Conservation (phyloP, 306 rosid species). For the Dalbergia cochinchinensis region DNA sequence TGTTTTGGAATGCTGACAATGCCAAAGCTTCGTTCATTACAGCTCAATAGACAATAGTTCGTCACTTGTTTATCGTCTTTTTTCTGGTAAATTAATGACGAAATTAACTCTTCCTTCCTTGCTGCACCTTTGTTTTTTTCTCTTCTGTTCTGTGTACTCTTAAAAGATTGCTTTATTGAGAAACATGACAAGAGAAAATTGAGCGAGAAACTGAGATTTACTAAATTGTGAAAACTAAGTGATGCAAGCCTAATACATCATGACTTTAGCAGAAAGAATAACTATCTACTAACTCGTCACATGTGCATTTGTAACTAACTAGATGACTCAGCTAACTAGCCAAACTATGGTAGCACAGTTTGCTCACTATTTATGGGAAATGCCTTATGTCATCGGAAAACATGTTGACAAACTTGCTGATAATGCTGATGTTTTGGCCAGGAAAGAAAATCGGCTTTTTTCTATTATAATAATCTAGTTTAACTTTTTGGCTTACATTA, state of each 20-base stretch:
- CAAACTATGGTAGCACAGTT: neutral
- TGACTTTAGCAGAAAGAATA: neutral
- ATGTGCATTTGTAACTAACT: neutral
- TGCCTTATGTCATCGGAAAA: neutral
- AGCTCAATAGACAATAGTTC: neutral
- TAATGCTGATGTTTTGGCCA: neutral
- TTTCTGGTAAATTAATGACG: neutral
- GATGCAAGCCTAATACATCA: neutral
- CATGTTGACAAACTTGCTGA: neutral
- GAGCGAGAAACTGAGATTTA: neutral
- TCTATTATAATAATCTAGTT: neutral
- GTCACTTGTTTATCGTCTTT: neutral
- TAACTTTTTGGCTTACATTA: neutral
- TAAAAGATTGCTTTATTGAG: neutral
- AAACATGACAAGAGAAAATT: neutral
- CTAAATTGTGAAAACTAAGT: neutral
- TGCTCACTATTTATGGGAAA: neutral
- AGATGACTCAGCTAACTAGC: neutral
- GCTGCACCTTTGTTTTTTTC: conserved; percentile 1
- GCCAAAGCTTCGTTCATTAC: neutral
- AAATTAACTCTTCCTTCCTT: neutral
- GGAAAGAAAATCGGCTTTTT: neutral
- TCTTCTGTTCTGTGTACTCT: neutral
- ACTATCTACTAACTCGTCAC: neutral
- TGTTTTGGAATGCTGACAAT: neutral